phyloP scores from a whole-genome alignment of 1,284 basidiomycete species.

The Sporisorium sorghi region DNA sequence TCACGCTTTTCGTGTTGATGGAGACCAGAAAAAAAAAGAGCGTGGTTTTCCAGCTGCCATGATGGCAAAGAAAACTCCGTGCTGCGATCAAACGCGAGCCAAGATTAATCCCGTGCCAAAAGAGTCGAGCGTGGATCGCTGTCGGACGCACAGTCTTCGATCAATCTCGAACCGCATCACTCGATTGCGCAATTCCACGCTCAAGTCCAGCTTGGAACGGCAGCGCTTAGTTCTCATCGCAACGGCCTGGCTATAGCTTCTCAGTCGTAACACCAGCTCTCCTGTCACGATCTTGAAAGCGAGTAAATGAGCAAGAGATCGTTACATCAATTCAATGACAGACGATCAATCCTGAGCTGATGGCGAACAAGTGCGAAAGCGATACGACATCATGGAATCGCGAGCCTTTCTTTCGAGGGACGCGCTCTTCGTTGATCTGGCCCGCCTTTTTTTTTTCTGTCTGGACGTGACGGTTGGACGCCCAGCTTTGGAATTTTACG shows the following conservation, averaged over 20 bases:
- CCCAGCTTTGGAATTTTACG: background rate
- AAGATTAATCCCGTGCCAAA: slow-evolving; percentile 3
- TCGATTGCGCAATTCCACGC: background rate
- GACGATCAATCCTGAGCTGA: too few relatives aligned
- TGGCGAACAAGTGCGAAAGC: background rate
- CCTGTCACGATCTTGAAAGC: too few relatives aligned
- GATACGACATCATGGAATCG: background rate
- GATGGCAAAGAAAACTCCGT: slow-evolving; percentile 16
- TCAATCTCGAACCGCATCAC: background rate
- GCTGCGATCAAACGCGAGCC: slow-evolving; percentile 1
- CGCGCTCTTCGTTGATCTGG: slow-evolving; percentile 11
- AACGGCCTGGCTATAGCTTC: too few relatives aligned
- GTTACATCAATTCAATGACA: too few relatives aligned
- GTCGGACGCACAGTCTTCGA: too few relatives aligned
- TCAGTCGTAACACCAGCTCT: too few relatives aligned
- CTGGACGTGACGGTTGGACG: background rate
- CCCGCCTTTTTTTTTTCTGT: slow-evolving; percentile 7
- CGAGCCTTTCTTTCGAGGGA: background rate
- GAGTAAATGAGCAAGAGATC: background rate
- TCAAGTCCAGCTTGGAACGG: too few relatives aligned
- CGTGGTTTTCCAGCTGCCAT: background rate
- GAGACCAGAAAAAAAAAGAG: background rate
- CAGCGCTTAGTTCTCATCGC: too few relatives aligned
- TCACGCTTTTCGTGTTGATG: slow-evolving; percentile 1
- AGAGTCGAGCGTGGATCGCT: too few relatives aligned